A percentile compares a stretch with the other conserved stretches of the same genome.
Evolutionary conservation across 2,329 filamentous ascomycete species (phyloP).

Genomic region (Xylariaceae sp.): DNA sequence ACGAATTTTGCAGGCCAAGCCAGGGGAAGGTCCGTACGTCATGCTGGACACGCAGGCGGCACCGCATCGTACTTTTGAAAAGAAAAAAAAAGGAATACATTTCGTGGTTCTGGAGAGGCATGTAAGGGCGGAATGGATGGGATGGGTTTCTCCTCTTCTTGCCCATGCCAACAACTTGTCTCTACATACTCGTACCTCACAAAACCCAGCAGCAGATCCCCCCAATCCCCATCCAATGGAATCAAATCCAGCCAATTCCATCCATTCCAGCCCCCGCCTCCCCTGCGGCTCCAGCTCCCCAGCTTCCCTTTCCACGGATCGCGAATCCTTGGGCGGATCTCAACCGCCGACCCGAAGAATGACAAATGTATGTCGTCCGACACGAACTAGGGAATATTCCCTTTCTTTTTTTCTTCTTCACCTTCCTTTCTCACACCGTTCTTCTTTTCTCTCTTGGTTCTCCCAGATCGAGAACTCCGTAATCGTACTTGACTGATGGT

Average conservation of each 20-base stretch:
- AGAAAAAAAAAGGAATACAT: background rate
- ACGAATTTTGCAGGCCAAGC: no score
- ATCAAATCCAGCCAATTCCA: background rate
- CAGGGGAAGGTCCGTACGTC: background rate
- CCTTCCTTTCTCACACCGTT: background rate
- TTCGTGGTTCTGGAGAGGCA: background rate
- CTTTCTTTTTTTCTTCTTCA: constrained; percentile 1
- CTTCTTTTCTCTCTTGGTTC: background rate
- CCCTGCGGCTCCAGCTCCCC: background rate
- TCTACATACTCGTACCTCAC: background rate
- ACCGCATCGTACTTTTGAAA: background rate
- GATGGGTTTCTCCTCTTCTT: background rate
- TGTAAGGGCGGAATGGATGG: background rate
- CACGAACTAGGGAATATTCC: background rate
- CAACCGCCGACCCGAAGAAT: background rate
- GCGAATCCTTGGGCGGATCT: constrained; percentile 10
- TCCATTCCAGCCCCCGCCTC: background rate
- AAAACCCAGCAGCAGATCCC: background rate
- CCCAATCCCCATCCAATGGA: background rate
- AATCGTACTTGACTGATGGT: no score
- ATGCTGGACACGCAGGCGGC: background rate
- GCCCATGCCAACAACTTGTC: background rate
- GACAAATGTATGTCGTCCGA: background rate
- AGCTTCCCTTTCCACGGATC: constrained; percentile 2
- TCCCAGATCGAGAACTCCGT: no score